phyloP scores from a whole-genome alignment of 208 protist species.

The Naegleria lovaniensis region DNA sequence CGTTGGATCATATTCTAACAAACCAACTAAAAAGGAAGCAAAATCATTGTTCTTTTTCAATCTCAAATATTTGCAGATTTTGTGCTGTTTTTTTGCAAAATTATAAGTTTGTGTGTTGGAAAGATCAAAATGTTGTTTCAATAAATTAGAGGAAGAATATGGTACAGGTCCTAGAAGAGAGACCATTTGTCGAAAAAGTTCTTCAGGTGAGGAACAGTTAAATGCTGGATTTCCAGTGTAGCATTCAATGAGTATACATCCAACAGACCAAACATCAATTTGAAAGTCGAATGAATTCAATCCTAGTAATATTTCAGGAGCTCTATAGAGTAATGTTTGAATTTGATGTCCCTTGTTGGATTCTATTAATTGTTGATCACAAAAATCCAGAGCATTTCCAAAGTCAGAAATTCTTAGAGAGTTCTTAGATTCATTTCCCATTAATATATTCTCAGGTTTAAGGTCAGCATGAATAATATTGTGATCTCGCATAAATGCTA shows the following conservation, averaged over 20 bases:
- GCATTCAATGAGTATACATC: conserved; percentile 29
- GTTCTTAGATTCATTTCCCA: not conserved
- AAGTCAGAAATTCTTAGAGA: conserved; percentile 33
- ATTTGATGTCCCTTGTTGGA: not conserved
- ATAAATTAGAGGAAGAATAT: not conserved
- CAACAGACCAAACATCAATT: conserved; percentile 28
- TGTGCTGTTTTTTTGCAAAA: not conserved
- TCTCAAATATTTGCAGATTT: not conserved
- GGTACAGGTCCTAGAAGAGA: not conserved
- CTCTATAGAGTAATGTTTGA: conserved; percentile 29
- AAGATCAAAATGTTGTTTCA: not conserved
- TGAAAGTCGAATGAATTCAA: not conserved
- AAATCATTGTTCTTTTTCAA: not conserved
- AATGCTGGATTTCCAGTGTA: conserved; percentile 24
- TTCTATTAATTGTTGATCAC: not conserved
- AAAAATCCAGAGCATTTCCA: conserved; percentile 32
- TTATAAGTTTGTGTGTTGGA: not conserved
- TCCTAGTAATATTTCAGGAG: conserved; percentile 35
- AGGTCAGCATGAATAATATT: conserved; percentile 12
- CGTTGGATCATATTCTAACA: not conserved
- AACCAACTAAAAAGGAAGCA: not conserved
- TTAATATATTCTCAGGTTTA: conserved; percentile 28
- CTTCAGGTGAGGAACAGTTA: not conserved
- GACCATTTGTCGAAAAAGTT: not conserved
- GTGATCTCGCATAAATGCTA: not conserved